Base-by-base conservation (phyloP, 2,329 filamentous ascomycete species). In the Pseudogymnoascus sp. region DNA sequence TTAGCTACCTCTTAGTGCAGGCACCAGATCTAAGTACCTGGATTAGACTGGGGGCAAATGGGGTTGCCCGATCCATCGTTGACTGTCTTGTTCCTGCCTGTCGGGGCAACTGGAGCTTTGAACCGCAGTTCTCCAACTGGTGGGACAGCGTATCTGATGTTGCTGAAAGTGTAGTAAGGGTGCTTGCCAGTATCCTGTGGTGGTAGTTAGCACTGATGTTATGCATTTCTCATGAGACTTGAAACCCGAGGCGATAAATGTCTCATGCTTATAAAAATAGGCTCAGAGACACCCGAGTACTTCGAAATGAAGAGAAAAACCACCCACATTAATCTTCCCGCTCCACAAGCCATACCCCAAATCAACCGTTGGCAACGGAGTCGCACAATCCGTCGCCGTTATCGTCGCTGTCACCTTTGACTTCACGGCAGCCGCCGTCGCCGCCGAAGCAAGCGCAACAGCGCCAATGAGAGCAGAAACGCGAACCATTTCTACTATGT, bases 141-240 rank as follows among this genome's bases (percentile, higher is more conserved):
- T n/a, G 77, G 70, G 7, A 72, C 74, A 1, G 76, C 78, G 63
- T 76, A 80, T 29, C 76, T 71, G 58, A 80, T 75, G n/a, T 77
- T 78, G 60, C 66, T 72, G 66, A 76, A 77, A 17, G 69, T 69
- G 66, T 75, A 76, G 61, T 74, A 75, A 11, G 44, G 44, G 44
- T 54, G 44, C 39, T 67, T 61, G 4, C 72, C 71, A 24, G 70
- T 72, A 33, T 58, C 65, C 70, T 71, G 35, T 24, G 5, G 58
- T 1, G 17, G 17, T 44, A 17, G n/a, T 41, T 17, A 29, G 39
- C 13, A 3, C 13, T 39, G n/a, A n/a, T 36, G 36, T 15, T 29
- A 50, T 17, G 50, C 31, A 26, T 26, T 13, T n/a, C 41, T 21
- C 29, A 33, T 24, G 41, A 59, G 15, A 39, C 35, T 33, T 59